Percentiles rank a stretch among this genome's conserved stretches.
Evolutionary conservation across 345 rosid genomes (phyloP).

Genomic region (Sonneratia alba): DNA sequence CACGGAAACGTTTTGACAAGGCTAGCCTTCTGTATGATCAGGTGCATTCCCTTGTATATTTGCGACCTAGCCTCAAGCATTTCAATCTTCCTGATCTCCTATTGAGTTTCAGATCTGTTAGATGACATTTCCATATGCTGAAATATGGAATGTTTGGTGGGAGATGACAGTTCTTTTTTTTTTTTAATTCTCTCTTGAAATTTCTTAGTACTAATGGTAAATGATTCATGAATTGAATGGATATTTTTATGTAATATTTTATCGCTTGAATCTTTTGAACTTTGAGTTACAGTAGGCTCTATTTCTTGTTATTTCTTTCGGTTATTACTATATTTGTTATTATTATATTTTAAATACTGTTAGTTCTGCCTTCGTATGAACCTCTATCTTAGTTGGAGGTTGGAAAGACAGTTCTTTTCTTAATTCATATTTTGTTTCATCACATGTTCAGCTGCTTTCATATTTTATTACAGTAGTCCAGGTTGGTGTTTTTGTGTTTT

Average conservation of each 20-base stretch:
- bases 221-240: neutral
- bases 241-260: neutral
- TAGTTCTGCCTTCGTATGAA: neutral
- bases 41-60: slow-evolving; percentile 29
- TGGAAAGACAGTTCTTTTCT: neutral
- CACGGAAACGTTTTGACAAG: slow-evolving; percentile 91
- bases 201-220: neutral
- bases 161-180: neutral
- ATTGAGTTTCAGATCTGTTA: neutral
- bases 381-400: neutral
- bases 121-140: neutral
- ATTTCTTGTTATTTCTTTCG: neutral
- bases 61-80: slow-evolving; percentile 8
- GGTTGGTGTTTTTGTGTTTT: neutral
- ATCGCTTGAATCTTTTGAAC: neutral
- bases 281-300: neutral
- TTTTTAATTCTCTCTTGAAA: neutral
- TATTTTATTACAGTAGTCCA: neutral
- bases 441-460: neutral
- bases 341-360: no score
- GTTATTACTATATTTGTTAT: no score
- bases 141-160: neutral
- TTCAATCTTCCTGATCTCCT: neutral
- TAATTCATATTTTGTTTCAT: neutral
- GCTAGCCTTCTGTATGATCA: slow-evolving; percentile 89